A percentile compares a stretch with the other conserved stretches of the same genome.
These are phyloP conservation scores for Populus trichocarpa DNA, from an alignment of 441 rosid genomes.

Conservation along the genomic window DNA sequence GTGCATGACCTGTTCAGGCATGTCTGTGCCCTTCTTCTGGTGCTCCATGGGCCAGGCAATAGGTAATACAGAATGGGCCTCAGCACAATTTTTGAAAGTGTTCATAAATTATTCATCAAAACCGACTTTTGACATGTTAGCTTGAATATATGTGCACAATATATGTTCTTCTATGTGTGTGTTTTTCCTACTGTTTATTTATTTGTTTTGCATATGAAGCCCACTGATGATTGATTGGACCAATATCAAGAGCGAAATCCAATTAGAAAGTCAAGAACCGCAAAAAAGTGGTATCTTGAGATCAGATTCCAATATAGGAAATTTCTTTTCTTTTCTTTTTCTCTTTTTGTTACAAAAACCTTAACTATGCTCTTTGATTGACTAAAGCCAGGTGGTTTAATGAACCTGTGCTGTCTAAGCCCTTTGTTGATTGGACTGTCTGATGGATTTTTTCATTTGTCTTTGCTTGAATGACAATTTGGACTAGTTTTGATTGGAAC, in stretches of 20 bases:
- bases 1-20: neutral
- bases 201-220: no score
- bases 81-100: neutral
- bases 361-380: neutral
- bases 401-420: neutral
- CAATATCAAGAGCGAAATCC: neutral
- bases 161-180: neutral
- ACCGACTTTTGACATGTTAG: neutral
- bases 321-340: neutral
- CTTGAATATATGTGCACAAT: neutral
- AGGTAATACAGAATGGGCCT: neutral
- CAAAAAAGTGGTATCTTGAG: neutral
- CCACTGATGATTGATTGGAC: no score
- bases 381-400: neutral
- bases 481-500: neutral
- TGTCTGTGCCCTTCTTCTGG: neutral
- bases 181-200: neutral
- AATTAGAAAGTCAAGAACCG: neutral
- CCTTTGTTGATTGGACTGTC: neutral
- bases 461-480: neutral
- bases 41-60: neutral
- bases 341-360: neutral
- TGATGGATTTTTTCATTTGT: neutral
- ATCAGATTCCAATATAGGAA: neutral
- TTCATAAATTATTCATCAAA: neutral